phyloP scores from a whole-genome alignment of 192 early-diverging fungal genomes.

The Diversispora eburnea region DNA sequence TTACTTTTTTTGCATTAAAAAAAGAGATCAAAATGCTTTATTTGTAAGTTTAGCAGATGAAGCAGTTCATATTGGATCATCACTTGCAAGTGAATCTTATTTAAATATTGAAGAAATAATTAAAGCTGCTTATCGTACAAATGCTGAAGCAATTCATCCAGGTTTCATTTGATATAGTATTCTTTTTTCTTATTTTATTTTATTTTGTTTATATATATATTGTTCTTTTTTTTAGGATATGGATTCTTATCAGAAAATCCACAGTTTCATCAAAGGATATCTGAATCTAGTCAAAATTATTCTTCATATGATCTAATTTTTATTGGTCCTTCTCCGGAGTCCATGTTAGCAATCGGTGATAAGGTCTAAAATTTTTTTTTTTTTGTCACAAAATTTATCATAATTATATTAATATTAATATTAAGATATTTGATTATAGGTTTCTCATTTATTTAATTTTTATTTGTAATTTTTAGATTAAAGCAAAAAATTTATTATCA shows the following conservation, averaged over 20 bases:
- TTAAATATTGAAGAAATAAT: conserved; percentile 78
- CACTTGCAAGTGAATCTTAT: conserved; percentile 78
- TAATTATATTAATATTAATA: conserved; percentile 32
- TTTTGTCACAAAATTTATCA: too few species aligned
- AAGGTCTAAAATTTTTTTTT: too few species aligned
- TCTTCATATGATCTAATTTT: conserved; percentile 48
- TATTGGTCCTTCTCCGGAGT: conserved; percentile 62
- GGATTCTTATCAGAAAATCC: conserved; percentile 92
- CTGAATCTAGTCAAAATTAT: conserved; percentile 45
- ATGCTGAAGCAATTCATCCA: conserved; percentile 90
- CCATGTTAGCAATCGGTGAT: conserved; percentile 76
- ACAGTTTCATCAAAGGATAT: conserved; percentile 71
- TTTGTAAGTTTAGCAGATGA: conserved; percentile 90
- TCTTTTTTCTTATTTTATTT: not conserved
- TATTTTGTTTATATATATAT: conserved; percentile 23
- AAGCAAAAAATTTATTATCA: conserved; percentile 54
- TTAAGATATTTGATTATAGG: not conserved
- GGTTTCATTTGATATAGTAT: conserved; percentile 34
- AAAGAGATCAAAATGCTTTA: conserved; percentile 57
- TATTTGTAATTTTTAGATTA: conserved; percentile 44
- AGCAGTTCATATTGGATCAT: conserved; percentile 76
- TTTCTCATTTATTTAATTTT: not conserved
- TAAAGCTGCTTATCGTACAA: conserved; percentile 64
- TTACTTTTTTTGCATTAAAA: not conserved
- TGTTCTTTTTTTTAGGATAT: conserved; percentile 50